These are phyloP conservation scores for Aeschynomene evenia DNA, from an alignment of 306 rosid genomes.

Conservation along the genomic window DNA sequence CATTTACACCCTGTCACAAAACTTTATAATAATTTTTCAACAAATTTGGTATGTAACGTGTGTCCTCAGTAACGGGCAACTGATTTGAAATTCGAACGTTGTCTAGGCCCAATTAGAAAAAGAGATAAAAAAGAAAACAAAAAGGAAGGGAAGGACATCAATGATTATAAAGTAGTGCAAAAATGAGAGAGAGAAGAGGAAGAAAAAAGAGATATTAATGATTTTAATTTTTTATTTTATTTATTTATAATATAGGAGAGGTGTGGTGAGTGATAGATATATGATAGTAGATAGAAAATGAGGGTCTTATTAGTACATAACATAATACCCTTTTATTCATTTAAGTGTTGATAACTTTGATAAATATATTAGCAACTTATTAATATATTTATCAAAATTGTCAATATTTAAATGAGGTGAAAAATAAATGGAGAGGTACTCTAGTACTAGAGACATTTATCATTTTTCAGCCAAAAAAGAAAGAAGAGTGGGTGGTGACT, in stretches of 20 bases:
- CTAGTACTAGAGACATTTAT: too few relatives aligned
- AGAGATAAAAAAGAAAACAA: constrained; percentile 1
- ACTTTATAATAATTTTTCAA: constrained; percentile 3
- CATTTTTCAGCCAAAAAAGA: constrained; percentile 39
- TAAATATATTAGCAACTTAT: too few relatives aligned
- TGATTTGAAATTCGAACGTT: constrained; percentile 32
- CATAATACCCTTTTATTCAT: too few relatives aligned
- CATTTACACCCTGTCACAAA: constrained; percentile 16
- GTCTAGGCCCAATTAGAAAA: not conserved
- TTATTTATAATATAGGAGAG: not conserved
- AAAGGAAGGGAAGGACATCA: constrained; percentile 25
- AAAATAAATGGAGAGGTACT: too few relatives aligned
- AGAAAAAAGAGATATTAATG: constrained; percentile 34
- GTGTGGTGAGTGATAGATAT: constrained; percentile 30
- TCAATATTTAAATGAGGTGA: too few relatives aligned
- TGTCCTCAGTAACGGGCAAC: constrained; percentile 39
- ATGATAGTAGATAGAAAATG: not conserved
- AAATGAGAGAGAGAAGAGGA: not conserved
- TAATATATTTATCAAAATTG: too few relatives aligned
- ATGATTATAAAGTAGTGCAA: constrained; percentile 27
- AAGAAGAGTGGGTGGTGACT: constrained; percentile 39
- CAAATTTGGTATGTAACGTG: constrained; percentile 25
- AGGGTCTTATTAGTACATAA: too few relatives aligned
- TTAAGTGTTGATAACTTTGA: too few relatives aligned
- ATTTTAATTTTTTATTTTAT: too few relatives aligned